These are phyloP conservation scores for Boletus rubescentipes DNA, from an alignment of 768 basidiomycete genomes.

Conservation along the genomic window DNA sequence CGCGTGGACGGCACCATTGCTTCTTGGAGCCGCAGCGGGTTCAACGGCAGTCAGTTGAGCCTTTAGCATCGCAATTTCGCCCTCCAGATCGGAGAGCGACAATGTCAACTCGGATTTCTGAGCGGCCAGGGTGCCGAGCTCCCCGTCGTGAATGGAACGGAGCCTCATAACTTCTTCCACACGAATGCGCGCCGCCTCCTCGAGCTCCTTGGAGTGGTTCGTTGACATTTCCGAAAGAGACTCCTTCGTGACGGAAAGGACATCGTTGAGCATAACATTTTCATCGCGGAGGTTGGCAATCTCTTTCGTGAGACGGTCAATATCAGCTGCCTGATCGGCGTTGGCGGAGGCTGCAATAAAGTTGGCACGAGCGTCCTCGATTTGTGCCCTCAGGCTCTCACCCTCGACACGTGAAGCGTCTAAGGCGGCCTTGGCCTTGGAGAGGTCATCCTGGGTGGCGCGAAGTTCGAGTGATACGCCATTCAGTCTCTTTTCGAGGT, in stretches of 20 bases:
- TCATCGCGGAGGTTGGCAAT: constrained; percentile 68
- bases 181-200: constrained; percentile 67
- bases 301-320: constrained; percentile 56
- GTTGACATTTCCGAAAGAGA: constrained; percentile 69
- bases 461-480: constrained; percentile 70
- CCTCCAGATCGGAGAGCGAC: constrained; percentile 72
- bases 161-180: constrained; percentile 70
- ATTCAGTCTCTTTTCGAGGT: constrained; percentile 61
- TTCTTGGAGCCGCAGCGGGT: constrained; percentile 48
- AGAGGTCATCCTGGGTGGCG: constrained; percentile 81
- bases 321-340: constrained; percentile 53
- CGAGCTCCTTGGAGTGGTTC: constrained; percentile 70
- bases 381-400: constrained; percentile 56
- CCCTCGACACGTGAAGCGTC: constrained; percentile 54
- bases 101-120: constrained; percentile 65
- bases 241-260: constrained; percentile 65
- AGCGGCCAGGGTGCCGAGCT: constrained; percentile 51
- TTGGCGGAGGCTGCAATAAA: constrained; percentile 39
- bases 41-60: constrained; percentile 53
- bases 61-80: constrained; percentile 66
- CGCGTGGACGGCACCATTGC: constrained; percentile 46
- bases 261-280: constrained; percentile 59
- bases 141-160: constrained; percentile 57
- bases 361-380: constrained; percentile 60
- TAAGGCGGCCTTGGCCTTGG: constrained; percentile 65